These are phyloP conservation scores for Pseudogymnoascus sp. DNA, from an alignment of 2,329 filamentous ascomycete species.

Conservation along the genomic window DNA sequence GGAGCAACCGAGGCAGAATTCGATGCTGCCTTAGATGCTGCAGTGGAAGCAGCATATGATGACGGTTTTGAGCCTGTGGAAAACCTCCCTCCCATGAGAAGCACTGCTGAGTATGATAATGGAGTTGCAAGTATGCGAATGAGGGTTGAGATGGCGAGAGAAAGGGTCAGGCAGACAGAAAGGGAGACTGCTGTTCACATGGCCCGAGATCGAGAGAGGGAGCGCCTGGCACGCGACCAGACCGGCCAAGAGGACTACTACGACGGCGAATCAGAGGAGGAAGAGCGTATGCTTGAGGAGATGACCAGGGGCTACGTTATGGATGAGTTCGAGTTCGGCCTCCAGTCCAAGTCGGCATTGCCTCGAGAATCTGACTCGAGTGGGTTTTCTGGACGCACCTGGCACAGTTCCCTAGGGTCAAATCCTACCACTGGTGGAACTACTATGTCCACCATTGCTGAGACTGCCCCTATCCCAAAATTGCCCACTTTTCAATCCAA, in stretches of 20 bases:
- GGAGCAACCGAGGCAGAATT: conserved; percentile 81
- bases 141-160: conserved; percentile 68
- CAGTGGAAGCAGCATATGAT: conserved; percentile 92
- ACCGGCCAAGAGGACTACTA: conserved; percentile 51
- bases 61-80: conserved; percentile 75
- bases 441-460: conserved; percentile 64
- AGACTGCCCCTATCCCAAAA: conserved; percentile 33
- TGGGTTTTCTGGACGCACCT: conserved; percentile 67
- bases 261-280: conserved; percentile 58
- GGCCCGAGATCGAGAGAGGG: conserved; percentile 53
- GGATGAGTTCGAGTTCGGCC: conserved; percentile 72
- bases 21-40: conserved; percentile 87
- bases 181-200: conserved; percentile 57
- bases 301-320: conserved; percentile 78
- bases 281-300: conserved; percentile 73
- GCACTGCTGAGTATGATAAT: conserved; percentile 5
- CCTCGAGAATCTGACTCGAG: conserved; percentile 79
- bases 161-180: conserved; percentile 67
- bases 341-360: conserved; percentile 58
- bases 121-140: conserved; percentile 50
- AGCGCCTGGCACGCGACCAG: conserved; percentile 27
- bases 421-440: conserved; percentile 63
- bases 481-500: conserved; percentile 23
- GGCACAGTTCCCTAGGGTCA: conserved; percentile 71
- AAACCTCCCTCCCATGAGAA: conserved; percentile 1